A percentile compares a stretch with the other conserved stretches of the same genome.
These are phyloP conservation scores for Boletus rex-veris DNA, from an alignment of 768 basidiomycete genomes.

Conservation along the genomic window DNA sequence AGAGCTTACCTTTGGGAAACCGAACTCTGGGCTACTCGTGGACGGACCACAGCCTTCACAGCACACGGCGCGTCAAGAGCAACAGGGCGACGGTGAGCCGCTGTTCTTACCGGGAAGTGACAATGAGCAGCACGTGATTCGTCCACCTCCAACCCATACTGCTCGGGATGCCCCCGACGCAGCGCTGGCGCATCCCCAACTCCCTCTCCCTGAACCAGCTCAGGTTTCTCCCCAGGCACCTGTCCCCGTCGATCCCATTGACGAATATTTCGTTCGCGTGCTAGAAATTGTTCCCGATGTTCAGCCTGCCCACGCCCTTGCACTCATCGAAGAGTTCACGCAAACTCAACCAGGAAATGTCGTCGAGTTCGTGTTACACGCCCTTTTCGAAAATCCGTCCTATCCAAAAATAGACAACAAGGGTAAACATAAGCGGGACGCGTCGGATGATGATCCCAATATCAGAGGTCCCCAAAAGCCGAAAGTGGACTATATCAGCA, in stretches of 20 bases:
- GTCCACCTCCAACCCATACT: not conserved
- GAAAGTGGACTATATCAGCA: slow-evolving; percentile 53
- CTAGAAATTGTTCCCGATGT: slow-evolving; percentile 74
- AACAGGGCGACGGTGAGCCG: slow-evolving; percentile 14
- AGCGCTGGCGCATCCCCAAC: not conserved
- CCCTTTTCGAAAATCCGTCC: slow-evolving; percentile 56
- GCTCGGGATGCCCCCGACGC: not conserved
- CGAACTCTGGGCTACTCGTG: slow-evolving; percentile 7
- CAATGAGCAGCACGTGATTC: slow-evolving; percentile 19
- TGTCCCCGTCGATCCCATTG: slow-evolving; percentile 19
- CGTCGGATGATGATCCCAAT: slow-evolving; percentile 20
- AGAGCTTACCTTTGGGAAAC: slow-evolving; percentile 12
- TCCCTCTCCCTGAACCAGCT: not conserved
- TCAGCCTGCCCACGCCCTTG: slow-evolving; percentile 48
- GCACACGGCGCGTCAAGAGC: slow-evolving; percentile 1
- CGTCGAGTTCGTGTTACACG: slow-evolving; percentile 54
- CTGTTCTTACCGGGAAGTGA: slow-evolving; percentile 41
- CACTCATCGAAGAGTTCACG: slow-evolving; percentile 45
- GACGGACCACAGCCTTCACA: slow-evolving; percentile 10
- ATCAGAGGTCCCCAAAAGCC: slow-evolving; percentile 33
- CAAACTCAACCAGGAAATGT: slow-evolving; percentile 34
- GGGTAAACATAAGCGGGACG: slow-evolving; percentile 42
- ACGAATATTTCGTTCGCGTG: slow-evolving; percentile 44
- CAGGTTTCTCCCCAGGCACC: slow-evolving; percentile 1
- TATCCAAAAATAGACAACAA: slow-evolving; percentile 57